Evolutionary conservation across 2,329 filamentous ascomycete species (phyloP), one percentile per base, ranked within the genome.

Genomic region (Dryadomyces sulphureus): DNA sequence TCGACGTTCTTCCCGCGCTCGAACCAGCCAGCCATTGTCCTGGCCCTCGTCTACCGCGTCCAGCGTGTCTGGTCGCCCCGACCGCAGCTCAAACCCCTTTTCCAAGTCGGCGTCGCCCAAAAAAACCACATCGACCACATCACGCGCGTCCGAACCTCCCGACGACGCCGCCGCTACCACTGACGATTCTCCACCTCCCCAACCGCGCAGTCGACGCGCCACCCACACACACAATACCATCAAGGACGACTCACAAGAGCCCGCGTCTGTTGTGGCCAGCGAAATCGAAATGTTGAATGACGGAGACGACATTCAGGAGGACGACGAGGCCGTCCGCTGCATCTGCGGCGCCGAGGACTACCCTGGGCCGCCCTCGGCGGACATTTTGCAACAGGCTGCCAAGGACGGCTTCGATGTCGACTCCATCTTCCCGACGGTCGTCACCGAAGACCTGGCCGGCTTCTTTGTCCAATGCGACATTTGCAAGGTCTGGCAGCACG

Each of bases 401-500:
- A 78, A 77, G 54, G 72, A 77, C 49, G 70, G 75, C 48, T 69
- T 70, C 57, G 69, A 77, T 56, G 61, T 69, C 52, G 70, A 79
- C 55, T 64, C 73, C 60, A 65, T 78, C 65, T 64, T 72, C 62
- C 62, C 71, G 61, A 65, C 79, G 66, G 67, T 79, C 52, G 70
- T 86, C 52, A 77, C 80, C 27, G 88, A 94, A 57, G 90, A 96
- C 53, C 74, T 90, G 54, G 92, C 90, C 39, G 90, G 89, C 45
- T 83, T 96, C 64, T 98, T 95, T 65, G 89, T 98, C 54, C 90
- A 96, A 68, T 98, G 92, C 73, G 92, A 96, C 65, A 73, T 85
- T 53, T 98, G 92, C 70, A 93, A 94, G 61, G 92, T 96, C 52
- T 98, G 90, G 92, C 92, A 98, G 62, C 92, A 98, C 61, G 92